A percentile compares a stretch with the other conserved stretches of the same genome.
Evolutionary conservation across 2,329 filamentous ascomycete genomes (phyloP).

Genomic region (Pyricularia sp.): DNA sequence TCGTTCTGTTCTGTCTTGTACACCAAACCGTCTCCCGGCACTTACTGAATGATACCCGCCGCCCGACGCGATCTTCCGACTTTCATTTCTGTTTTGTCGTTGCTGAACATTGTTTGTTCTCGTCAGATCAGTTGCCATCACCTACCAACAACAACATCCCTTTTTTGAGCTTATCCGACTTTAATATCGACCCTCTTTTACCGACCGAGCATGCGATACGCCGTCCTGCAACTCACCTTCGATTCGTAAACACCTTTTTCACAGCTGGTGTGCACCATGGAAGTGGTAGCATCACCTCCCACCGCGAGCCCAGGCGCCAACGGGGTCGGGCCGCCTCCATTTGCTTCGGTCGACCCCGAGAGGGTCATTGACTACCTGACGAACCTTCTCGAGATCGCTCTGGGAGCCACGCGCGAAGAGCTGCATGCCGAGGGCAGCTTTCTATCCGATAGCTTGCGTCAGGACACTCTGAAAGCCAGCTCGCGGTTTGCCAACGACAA

Average conservation of each 20-base stretch:
- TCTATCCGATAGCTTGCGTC: constrained; percentile 60
- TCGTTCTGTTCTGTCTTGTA: background rate
- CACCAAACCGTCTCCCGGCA: background rate
- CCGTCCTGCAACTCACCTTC: background rate
- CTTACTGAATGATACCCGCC: background rate
- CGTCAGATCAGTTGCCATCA: background rate
- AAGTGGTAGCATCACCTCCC: constrained; percentile 37
- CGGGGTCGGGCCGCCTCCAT: constrained; percentile 34
- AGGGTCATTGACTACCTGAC: constrained; percentile 64
- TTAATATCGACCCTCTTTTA: background rate
- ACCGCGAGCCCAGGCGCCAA: constrained; percentile 34
- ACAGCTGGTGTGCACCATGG: constrained; percentile 31
- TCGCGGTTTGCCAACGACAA: constrained; percentile 82
- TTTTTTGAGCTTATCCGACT: background rate
- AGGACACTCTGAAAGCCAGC: constrained; percentile 80
- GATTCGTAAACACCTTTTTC: background rate
- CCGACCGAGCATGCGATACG: background rate
- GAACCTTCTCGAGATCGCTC: constrained; percentile 60
- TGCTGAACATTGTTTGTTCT: background rate
- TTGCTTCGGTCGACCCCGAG: constrained; percentile 55
- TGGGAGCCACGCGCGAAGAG: constrained; percentile 68
- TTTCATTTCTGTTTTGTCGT: background rate
- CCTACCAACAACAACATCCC: background rate
- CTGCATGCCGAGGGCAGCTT: constrained; percentile 75
- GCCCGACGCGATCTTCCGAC: background rate